A percentile compares a stretch with the other conserved stretches of the same genome.
These are phyloP conservation scores for Macrotyloma uniflorum DNA, from an alignment of 306 rosid species.

Conservation along the genomic window DNA sequence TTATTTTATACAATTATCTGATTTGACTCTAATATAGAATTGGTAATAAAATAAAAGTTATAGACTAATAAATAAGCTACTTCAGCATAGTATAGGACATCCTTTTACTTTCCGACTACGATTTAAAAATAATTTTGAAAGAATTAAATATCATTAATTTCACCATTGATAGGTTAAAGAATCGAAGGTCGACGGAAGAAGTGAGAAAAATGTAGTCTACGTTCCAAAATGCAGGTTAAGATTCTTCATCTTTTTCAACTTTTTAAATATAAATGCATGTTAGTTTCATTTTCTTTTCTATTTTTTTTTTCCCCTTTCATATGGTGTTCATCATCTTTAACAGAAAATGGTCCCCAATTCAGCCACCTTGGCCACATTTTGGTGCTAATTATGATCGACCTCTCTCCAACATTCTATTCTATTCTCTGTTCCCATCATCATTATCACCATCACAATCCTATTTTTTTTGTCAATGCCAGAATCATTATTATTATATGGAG, in stretches of 20 bases:
- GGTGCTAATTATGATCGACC: constrained; percentile 47
- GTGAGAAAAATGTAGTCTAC: constrained; percentile 75
- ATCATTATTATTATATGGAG: constrained; percentile 34
- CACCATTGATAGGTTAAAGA: constrained; percentile 67
- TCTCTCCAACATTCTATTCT: constrained; percentile 19
- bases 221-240: constrained; percentile 84
- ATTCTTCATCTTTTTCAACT: too few species aligned
- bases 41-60: not conserved
- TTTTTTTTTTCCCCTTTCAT: not conserved
- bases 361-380: constrained; percentile 54
- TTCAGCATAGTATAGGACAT: constrained; percentile 24
- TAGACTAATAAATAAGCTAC: not conserved
- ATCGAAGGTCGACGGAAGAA: constrained; percentile 72
- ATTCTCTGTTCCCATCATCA: constrained; percentile 44
- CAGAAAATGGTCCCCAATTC: constrained; percentile 41
- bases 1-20: not conserved
- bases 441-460: constrained; percentile 39
- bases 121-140: constrained; percentile 33
- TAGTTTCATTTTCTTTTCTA: not conserved
- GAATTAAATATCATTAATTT: constrained; percentile 33
- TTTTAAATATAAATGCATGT: too few species aligned
- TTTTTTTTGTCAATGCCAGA: constrained; percentile 42
- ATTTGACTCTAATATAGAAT: not conserved
- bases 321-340: not conserved
- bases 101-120: constrained; percentile 29